These are phyloP conservation scores for Pythium rhizo-oryzae DNA, from an alignment of 352 stramenopile genomes.

Conservation along the genomic window DNA sequence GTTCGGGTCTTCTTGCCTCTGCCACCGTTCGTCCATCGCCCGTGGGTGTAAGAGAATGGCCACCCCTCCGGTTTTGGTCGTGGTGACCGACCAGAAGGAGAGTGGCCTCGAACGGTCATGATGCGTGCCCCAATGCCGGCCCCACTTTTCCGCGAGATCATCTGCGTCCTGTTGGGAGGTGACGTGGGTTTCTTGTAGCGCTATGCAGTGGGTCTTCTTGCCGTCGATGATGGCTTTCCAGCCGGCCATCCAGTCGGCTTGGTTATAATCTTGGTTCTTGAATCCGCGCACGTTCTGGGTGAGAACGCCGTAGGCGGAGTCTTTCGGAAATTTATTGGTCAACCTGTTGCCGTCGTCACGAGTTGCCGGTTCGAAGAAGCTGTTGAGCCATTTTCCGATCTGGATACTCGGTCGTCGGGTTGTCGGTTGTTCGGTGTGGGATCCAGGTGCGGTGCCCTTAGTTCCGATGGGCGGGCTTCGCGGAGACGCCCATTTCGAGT, in stretches of 20 bases:
- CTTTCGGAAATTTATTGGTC: not conserved
- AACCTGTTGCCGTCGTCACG: not conserved
- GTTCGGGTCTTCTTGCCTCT: not conserved
- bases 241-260: slow-evolving; percentile 1
- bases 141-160: not conserved
- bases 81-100: not conserved
- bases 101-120: not conserved
- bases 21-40: not conserved
- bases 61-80: not conserved
- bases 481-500: not conserved
- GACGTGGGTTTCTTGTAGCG: slow-evolving; percentile 7
- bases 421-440: not conserved
- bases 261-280: slow-evolving; percentile 1
- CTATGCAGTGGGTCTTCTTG: not conserved
- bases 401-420: not conserved
- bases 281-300: slow-evolving; percentile 8
- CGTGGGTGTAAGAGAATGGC: slow-evolving; percentile 4
- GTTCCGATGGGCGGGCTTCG: not conserved
- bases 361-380: not conserved
- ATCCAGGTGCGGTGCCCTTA: not conserved
- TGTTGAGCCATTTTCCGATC: not conserved
- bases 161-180: not conserved
- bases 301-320: not conserved
- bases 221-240: not conserved
- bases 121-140: not conserved